These are phyloP conservation scores for Zasmidium citrigriseum DNA, from an alignment of 2,329 filamentous ascomycete genomes.

Conservation along the genomic window DNA sequence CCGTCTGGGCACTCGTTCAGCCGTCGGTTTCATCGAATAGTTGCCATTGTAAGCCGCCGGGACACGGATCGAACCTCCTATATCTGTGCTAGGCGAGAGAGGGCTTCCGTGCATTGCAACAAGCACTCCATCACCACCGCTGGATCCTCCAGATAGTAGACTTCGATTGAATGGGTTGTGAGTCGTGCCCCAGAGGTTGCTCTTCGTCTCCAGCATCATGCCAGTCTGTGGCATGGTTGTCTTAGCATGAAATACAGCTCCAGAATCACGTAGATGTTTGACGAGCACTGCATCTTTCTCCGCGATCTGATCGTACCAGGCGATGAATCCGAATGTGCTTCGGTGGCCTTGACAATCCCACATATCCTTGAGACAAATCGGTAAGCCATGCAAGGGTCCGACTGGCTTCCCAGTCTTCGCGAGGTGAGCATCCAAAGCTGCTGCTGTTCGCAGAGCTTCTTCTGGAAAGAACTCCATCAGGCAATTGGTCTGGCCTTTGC, in stretches of 20 bases:
- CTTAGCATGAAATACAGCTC: constrained; percentile 6
- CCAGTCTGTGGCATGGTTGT: not conserved
- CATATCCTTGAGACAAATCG: constrained; percentile 4
- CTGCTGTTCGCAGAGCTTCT: not conserved
- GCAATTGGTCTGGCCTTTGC: not conserved
- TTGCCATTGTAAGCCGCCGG: constrained; percentile 70
- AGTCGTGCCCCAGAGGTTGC: not conserved
- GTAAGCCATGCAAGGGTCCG: constrained; percentile 4
- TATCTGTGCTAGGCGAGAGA: constrained; percentile 64
- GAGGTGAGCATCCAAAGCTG: constrained; percentile 1
- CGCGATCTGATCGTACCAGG: not conserved
- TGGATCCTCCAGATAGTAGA: constrained; percentile 1
- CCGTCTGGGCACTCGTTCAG: constrained; percentile 44
- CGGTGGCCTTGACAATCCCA: not conserved
- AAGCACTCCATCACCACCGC: constrained; percentile 59
- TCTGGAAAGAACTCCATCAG: constrained; percentile 3
- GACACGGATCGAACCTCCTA: constrained; percentile 67
- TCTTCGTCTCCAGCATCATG: not conserved
- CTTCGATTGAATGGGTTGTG: constrained; percentile 4
- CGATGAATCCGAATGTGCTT: not conserved
- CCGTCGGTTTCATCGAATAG: constrained; percentile 39
- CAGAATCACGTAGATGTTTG: not conserved
- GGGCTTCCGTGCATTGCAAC: constrained; percentile 59
- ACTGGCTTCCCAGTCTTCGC: constrained; percentile 1
- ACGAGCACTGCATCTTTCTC: not conserved